These are phyloP conservation scores for Moniliophthora roreri DNA, from an alignment of 1,284 basidiomycete genomes.

Conservation along the genomic window DNA sequence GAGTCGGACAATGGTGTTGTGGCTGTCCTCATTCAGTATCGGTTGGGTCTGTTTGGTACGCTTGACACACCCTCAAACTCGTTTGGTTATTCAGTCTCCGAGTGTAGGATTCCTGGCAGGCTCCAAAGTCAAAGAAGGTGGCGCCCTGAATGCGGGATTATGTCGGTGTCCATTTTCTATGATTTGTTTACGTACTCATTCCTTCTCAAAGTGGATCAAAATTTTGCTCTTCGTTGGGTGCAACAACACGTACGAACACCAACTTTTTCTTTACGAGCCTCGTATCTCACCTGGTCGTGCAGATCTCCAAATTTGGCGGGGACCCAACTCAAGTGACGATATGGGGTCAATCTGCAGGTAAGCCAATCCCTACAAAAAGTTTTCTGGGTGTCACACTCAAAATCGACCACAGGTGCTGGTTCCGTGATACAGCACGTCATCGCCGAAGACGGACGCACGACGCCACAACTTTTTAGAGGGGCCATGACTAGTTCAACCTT, in stretches of 20 bases:
- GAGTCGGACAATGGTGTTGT: conserved; percentile 30
- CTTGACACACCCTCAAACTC: too few species aligned
- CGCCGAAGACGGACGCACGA: conserved; percentile 32
- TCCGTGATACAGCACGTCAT: conserved; percentile 32
- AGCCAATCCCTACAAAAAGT: background rate
- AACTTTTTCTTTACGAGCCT: too few species aligned
- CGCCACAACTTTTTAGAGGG: conserved; percentile 40
- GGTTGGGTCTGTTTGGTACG: conserved; percentile 37
- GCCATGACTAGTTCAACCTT: conserved; percentile 46
- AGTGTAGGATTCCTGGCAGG: conserved; percentile 33
- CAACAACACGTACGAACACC: conserved; percentile 24
- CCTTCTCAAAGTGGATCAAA: conserved; percentile 23
- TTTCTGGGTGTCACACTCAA: background rate
- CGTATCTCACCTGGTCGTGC: background rate
- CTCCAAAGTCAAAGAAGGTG: conserved; percentile 30
- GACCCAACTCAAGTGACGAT: conserved; percentile 26
- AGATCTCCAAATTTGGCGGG: conserved; percentile 28
- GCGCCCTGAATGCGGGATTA: conserved; percentile 35
- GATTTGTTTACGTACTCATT: background rate
- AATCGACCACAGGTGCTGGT: conserved; percentile 24
- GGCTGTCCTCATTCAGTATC: conserved; percentile 39
- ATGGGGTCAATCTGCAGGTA: conserved; percentile 34
- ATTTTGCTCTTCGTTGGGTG: conserved; percentile 29
- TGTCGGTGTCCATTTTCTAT: conserved; percentile 22
- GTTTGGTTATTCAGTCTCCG: background rate